Evolutionary conservation across 1,284 basidiomycete genomes (phyloP).

Genomic region (Cryptococcus wingfieldii): DNA sequence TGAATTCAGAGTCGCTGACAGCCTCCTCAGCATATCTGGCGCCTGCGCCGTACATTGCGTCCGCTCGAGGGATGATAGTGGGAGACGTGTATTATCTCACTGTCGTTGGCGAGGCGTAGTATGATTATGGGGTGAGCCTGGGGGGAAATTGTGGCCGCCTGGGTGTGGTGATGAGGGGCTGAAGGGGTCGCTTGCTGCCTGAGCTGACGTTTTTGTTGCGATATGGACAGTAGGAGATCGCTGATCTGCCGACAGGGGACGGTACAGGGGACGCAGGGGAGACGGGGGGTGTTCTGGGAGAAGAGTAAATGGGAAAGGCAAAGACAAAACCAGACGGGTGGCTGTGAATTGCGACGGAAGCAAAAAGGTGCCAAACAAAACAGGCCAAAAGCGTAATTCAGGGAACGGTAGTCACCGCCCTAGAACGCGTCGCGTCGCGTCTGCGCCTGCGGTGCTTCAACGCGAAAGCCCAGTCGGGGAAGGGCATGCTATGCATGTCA

Average conservation of each 20-base stretch:
- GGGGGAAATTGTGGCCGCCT: background rate
- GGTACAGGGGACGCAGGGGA: background rate
- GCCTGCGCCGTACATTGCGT: background rate
- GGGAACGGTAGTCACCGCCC: too few relatives aligned
- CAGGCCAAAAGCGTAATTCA: too few relatives aligned
- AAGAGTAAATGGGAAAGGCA: too few relatives aligned
- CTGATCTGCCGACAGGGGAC: background rate
- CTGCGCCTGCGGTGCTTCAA: too few relatives aligned
- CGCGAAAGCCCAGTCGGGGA: too few relatives aligned
- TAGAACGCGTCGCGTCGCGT: too few relatives aligned
- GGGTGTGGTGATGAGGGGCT: conserved; percentile 60
- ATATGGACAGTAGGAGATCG: background rate
- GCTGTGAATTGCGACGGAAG: too few relatives aligned
- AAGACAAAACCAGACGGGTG: too few relatives aligned
- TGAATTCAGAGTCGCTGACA: conserved; percentile 25
- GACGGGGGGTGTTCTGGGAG: background rate
- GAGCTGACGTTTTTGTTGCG: conserved; percentile 57
- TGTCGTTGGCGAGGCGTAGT: background rate
- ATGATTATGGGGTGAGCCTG: background rate
- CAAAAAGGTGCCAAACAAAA: too few relatives aligned
- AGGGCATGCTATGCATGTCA: too few relatives aligned
- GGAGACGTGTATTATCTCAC: conserved; percentile 12
- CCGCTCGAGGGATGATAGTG: conserved; percentile 18
- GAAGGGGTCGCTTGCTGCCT: conserved; percentile 76
- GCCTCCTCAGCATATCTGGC: conserved; percentile 5